These are phyloP conservation scores for Harringtonia lauricola DNA, from an alignment of 2,329 filamentous ascomycete genomes.

Conservation along the genomic window DNA sequence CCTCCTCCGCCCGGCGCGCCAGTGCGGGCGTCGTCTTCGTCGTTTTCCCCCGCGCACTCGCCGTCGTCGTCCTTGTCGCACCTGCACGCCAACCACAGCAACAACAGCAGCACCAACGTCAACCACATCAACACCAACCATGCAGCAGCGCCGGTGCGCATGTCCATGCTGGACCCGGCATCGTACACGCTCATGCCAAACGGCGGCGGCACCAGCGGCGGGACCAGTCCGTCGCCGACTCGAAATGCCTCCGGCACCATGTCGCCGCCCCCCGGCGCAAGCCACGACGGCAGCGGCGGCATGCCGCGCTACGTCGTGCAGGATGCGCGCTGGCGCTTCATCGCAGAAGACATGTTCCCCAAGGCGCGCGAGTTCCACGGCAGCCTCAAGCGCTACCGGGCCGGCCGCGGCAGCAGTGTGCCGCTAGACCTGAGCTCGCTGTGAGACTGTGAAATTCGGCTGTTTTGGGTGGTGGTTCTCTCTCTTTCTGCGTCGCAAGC, in stretches of 20 bases:
- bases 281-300: conserved; percentile 14
- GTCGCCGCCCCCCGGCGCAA: conserved; percentile 11
- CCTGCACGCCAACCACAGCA: conserved; percentile 27
- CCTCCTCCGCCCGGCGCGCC: conserved; percentile 29
- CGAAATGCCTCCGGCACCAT: conserved; percentile 14
- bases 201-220: conserved; percentile 26
- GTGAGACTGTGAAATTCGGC: not conserved
- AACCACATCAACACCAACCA: conserved; percentile 12
- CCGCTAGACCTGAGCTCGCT: conserved; percentile 63
- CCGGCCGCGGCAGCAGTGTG: conserved; percentile 87
- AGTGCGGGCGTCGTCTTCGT: conserved; percentile 18
- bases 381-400: conserved; percentile 70
- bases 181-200: conserved; percentile 63
- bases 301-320: conserved; percentile 47
- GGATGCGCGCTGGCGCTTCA: conserved; percentile 79
- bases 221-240: conserved; percentile 28
- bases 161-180: conserved; percentile 61
- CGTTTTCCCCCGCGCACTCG: conserved; percentile 5
- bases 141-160: conserved; percentile 34
- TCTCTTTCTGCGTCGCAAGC: not conserved
- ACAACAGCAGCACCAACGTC: conserved; percentile 12
- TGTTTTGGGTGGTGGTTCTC: not conserved
- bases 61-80: conserved; percentile 13
- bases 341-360: conserved; percentile 69
- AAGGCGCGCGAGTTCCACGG: conserved; percentile 73